Percentiles rank a stretch among this genome's conserved stretches.
Evolutionary conservation across 2,329 filamentous ascomycete genomes (phyloP).

Genomic region (Cryphonectria radicalis): DNA sequence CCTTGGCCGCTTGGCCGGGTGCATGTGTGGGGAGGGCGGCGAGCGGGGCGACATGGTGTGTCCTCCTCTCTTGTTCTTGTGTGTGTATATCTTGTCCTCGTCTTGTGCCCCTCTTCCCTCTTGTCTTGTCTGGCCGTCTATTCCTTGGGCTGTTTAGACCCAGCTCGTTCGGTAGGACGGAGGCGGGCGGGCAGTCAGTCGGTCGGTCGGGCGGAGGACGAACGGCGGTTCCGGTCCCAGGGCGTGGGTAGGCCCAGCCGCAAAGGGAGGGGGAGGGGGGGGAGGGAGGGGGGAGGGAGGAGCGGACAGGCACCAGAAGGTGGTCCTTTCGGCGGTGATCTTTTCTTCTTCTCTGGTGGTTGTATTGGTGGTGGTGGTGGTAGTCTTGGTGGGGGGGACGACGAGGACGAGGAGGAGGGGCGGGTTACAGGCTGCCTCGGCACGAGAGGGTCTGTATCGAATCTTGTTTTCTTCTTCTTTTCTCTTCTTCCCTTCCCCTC

Average conservation of each 20-base stretch:
- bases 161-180: background rate
- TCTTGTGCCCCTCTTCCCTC: background rate
- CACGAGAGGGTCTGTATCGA: background rate
- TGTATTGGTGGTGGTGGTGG: background rate
- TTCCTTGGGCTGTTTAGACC: background rate
- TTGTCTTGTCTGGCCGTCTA: background rate
- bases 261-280: background rate
- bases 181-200: background rate
- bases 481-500: too few species aligned
- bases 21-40: slow-evolving; percentile 54
- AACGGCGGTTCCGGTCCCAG: background rate
- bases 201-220: background rate
- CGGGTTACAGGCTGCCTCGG: background rate
- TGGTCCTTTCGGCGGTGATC: background rate
- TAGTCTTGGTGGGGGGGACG: background rate
- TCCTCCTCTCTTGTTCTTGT: background rate
- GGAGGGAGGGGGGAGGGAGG: background rate
- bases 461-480: too few species aligned
- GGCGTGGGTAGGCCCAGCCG: background rate
- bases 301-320: background rate
- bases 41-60: slow-evolving; percentile 50
- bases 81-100: background rate
- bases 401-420: background rate
- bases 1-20: slow-evolving; percentile 62
- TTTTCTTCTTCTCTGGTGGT: background rate